Base-by-base conservation (phyloP, 345 rosid species). In the Salix brachista region DNA sequence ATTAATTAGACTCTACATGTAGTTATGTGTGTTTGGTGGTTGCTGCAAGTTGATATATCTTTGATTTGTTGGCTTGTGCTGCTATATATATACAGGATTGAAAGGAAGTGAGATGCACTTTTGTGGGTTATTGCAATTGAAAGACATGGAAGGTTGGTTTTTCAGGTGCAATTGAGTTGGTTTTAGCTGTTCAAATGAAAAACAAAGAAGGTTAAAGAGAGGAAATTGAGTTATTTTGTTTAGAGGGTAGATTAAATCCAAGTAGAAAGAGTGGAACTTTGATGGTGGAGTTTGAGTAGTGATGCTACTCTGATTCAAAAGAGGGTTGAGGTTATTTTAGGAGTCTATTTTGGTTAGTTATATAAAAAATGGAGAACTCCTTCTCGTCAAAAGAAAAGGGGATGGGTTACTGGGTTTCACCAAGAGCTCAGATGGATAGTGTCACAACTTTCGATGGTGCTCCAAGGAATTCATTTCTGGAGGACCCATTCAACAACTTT, bases 361-460 rank as follows among this genome's bases (percentile, higher is more conserved):
- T 70, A 73, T 48, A 26, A 72, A 41, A 60, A 67, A 92, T 94
- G 98, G 96, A 94, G 18, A 71, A 83, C 77, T 78, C 80, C 70
- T 87, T 79, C 84, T 85, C 91, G 16, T 75, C 90, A 0, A 90
- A 85, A 82, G 91, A 82, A 71, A 87, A 87, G 77, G 92, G 88
- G 56, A 77, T 75, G 58, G 81, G 80, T 77, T 87, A 70, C 75
- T 86, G 85, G 86, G 78, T 78, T 78, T 65, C 89, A 26, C 84
- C 84, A 12, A 76, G 76, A 65, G 72, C 86, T 72, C 97, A 84
- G 71, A 75, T 70, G 67, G 94, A 92, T 77, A 70, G 67, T 77
- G 69, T 73, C 72, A 70, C 77, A 39, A 37, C 74, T 13, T 28
- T 73, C 1, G 90, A 78, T 67, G 68, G 41, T 41, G 58, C 72